Percentiles rank a stretch among this genome's conserved stretches.
phyloP scores from a whole-genome alignment of 2,329 filamentous ascomycete genomes.

The Pseudogymnoascus sp. region DNA sequence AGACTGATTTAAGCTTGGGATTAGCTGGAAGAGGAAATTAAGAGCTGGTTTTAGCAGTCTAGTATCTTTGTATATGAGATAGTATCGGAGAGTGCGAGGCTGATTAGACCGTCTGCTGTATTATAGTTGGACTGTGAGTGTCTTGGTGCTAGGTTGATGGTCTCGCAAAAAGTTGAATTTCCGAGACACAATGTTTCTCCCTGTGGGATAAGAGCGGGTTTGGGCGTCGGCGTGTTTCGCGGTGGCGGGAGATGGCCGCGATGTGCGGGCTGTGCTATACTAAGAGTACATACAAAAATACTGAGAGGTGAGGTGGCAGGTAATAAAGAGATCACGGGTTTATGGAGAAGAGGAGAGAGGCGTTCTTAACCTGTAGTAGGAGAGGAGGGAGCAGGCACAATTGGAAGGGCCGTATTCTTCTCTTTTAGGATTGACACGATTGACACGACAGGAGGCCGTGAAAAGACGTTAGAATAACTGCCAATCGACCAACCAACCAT shows the following conservation, averaged over 20 bases:
- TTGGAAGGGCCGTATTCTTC: neutral
- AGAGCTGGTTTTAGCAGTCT: neutral
- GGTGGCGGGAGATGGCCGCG: neutral
- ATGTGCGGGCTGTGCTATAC: neutral
- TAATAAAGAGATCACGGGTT: neutral
- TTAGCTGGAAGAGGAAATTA: neutral
- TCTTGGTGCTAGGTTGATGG: neutral
- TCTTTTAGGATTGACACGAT: neutral
- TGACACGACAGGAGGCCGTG: neutral
- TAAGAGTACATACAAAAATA: too few species aligned
- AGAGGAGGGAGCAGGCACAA: neutral
- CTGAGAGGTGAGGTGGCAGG: neutral
- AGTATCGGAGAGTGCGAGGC: neutral
- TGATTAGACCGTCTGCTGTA: neutral
- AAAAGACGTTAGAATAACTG: neutral
- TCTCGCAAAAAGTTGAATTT: neutral
- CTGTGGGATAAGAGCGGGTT: neutral
- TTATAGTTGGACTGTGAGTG: too few species aligned
- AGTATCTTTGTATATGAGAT: too few species aligned
- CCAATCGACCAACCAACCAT: neutral
- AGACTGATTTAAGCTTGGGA: neutral
- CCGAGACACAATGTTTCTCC: neutral
- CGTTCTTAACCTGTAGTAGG: neutral
- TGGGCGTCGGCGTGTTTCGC: neutral
- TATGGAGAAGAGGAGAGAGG: neutral